Evolutionary conservation across 371 early-diverging fungal genomes (phyloP), one percentile per base, ranked within the genome.

Genomic region (Syncephalis plumigaleata): DNA sequence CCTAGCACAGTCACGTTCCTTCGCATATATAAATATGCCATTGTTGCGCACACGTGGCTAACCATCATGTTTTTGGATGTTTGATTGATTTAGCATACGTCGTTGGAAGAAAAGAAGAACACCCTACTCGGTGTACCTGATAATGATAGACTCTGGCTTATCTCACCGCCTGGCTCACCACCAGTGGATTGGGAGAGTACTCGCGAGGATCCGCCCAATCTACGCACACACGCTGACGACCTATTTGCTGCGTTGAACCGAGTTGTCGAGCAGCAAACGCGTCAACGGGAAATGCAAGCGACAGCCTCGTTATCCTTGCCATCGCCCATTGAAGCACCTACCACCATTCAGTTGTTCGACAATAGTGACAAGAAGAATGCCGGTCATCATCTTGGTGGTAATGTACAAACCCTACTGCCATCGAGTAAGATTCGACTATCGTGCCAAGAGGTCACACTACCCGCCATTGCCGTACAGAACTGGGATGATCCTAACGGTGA

Each of bases 131-230:
- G 71, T 45, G 78, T 82, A 0, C 87, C 87, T 22, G 63, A 78
- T 26, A 62, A 72, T 37, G 76, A 79, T 38, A 73, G 71, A 51
- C 77, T 82, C 45, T 72, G 75, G 67, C 65, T 87, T 11, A 80
- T 87, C 22, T 84, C 85, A 18, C 87, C 87, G 23, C 87, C 87
- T 2, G 85, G 86, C 9, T 80, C 81, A 18, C 87, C 87, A 3
- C 84, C 76, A 31, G 64, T 80, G 16, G 80, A 77, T 36, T 87
- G 87, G 87, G 60, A 68, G 23, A 84, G 79, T 56, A 64, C 65
- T 9, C 69, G 65, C 13, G 87, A 86, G 57, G 71, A 72, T 37
- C 72, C 77, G 27, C 87, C 87, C 1, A 85, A 84, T 51, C 58
- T 72, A 22, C 50, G 59, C 4, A 68, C 74, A n/a, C 56, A 85